These are phyloP conservation scores for Atalantia buxifolia DNA, from an alignment of 345 rosid genomes.

Conservation along the genomic window DNA sequence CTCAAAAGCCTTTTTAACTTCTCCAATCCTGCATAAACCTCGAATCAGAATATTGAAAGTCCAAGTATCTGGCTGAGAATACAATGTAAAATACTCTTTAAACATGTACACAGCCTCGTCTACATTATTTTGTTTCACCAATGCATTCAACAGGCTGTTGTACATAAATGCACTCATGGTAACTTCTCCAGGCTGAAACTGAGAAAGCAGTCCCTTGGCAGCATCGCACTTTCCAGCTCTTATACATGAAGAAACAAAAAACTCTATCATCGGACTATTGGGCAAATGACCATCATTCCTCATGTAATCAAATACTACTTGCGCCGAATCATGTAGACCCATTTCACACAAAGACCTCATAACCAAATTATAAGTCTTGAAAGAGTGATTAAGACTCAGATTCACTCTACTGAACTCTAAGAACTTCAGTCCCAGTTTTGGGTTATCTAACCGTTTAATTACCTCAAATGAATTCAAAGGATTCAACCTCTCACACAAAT, in stretches of 20 bases:
- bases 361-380: slow-evolving; percentile 56
- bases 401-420: slow-evolving; percentile 63
- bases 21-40: slow-evolving; percentile 58
- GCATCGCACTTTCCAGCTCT: slow-evolving; percentile 42
- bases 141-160: slow-evolving; percentile 52
- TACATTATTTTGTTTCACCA: slow-evolving; percentile 49
- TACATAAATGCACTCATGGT: slow-evolving; percentile 30
- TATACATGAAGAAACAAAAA: slow-evolving; percentile 45
- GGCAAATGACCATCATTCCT: slow-evolving; percentile 65
- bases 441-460: slow-evolving; percentile 50
- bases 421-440: slow-evolving; percentile 56
- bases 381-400: slow-evolving; percentile 46
- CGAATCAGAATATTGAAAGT: slow-evolving; percentile 73
- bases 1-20: slow-evolving; percentile 47
- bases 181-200: slow-evolving; percentile 34
- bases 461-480: slow-evolving; percentile 64
- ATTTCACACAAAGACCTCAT: slow-evolving; percentile 57
- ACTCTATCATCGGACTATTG: slow-evolving; percentile 40
- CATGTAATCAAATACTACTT: slow-evolving; percentile 53
- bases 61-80: slow-evolving; percentile 52
- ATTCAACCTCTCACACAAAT: slow-evolving; percentile 52
- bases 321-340: slow-evolving; percentile 52
- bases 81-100: slow-evolving; percentile 37
- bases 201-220: slow-evolving; percentile 50
- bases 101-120: slow-evolving; percentile 58